Evolutionary conservation across 495 filamentous ascomycete genomes (phyloP).

Genomic region (Neurospora hispaniola): DNA sequence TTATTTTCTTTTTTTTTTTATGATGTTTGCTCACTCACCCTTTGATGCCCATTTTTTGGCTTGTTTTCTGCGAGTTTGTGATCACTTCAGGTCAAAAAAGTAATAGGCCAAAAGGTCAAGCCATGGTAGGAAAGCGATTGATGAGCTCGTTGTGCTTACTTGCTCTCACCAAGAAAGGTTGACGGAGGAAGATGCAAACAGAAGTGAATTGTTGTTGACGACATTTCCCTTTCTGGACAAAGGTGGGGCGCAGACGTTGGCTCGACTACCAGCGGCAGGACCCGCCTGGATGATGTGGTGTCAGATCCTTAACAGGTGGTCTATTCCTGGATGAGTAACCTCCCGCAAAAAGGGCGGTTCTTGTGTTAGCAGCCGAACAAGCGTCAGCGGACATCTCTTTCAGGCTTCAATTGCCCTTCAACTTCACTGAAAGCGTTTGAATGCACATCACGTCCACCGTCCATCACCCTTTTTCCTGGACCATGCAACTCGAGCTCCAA

Average conservation of each 20-base stretch:
- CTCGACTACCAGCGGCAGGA: neutral
- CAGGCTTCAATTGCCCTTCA: neutral
- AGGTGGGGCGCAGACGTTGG: neutral
- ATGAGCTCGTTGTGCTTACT: neutral
- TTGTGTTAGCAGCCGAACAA: neutral
- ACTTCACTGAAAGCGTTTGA: neutral
- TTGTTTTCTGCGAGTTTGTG: neutral
- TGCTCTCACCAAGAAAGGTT: neutral
- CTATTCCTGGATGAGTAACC: no score
- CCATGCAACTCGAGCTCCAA: neutral
- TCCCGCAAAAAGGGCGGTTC: neutral
- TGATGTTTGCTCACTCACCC: conserved; percentile 28
- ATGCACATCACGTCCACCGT: neutral
- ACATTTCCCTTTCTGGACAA: conserved; percentile 14
- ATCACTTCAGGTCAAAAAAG: no score
- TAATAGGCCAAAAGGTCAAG: neutral
- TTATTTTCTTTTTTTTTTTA: neutral
- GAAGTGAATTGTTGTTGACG: conserved; percentile 24
- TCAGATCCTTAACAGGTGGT: neutral
- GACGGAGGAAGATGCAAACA: neutral
- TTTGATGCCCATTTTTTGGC: conserved; percentile 48
- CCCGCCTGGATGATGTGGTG: neutral
- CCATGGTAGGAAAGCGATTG: neutral
- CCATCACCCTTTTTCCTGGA: neutral
- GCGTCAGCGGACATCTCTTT: neutral